phyloP scores from a whole-genome alignment of 2,329 filamentous ascomycete species.

The Diaporthe batatas region DNA sequence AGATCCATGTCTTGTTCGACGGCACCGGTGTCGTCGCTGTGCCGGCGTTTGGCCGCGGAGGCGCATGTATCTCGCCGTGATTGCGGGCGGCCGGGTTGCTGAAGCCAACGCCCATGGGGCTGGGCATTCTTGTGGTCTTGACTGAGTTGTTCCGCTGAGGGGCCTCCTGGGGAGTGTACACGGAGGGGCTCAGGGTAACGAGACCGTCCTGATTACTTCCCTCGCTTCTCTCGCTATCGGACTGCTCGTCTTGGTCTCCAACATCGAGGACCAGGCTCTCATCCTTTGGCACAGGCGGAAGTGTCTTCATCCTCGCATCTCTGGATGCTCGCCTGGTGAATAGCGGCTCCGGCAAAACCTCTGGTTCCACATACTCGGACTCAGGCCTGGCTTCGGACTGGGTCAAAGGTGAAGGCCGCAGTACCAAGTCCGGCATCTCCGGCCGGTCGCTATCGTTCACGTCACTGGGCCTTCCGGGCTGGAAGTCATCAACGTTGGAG shows the following conservation, averaged over 20 bases:
- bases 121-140: constrained; percentile 54
- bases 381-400: constrained; percentile 23
- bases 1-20: constrained; percentile 40
- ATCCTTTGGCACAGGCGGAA: constrained; percentile 55
- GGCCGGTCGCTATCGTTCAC: constrained; percentile 46
- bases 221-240: constrained; percentile 43
- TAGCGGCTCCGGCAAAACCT: constrained; percentile 43
- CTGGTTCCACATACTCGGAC: constrained; percentile 30
- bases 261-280: constrained; percentile 12
- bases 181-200: constrained; percentile 62
- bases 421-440: constrained; percentile 43
- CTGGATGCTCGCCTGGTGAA: constrained; percentile 47
- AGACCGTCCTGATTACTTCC: constrained; percentile 47
- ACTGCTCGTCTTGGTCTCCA: constrained; percentile 44
- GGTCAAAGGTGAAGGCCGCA: constrained; percentile 52
- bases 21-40: constrained; percentile 30
- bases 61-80: constrained; percentile 17
- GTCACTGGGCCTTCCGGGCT: constrained; percentile 49
- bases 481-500: constrained; percentile 69
- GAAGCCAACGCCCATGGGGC: constrained; percentile 60
- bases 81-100: constrained; percentile 46
- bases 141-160: constrained; percentile 49
- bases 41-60: constrained; percentile 33
- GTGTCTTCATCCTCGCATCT: constrained; percentile 53
- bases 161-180: constrained; percentile 59